A percentile compares a stretch with the other conserved stretches of the same genome.
These are phyloP conservation scores for Solanum infundibuliforme DNA, from an alignment of 257 asterid species.

Conservation along the genomic window DNA sequence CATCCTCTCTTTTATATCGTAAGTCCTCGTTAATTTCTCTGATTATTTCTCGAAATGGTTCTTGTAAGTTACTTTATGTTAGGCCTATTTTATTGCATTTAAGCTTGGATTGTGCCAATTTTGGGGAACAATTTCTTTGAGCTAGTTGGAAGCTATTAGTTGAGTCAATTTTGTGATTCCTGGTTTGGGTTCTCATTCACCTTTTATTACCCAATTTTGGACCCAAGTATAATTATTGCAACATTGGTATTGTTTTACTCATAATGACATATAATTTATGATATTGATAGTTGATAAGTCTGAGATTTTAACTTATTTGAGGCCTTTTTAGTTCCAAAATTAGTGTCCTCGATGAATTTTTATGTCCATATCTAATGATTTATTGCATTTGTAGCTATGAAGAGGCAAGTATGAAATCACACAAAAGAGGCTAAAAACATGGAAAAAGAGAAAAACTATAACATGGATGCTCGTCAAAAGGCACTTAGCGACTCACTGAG, in stretches of 20 bases:
- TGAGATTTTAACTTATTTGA: too few species aligned
- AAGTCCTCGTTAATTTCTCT: not conserved
- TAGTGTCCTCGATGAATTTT: too few species aligned
- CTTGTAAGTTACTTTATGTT: not conserved
- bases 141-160: not conserved
- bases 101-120: not conserved
- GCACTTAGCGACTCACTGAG: too few species aligned
- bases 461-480: too few species aligned
- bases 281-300: too few species aligned
- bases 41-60: not conserved
- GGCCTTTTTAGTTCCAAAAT: too few species aligned
- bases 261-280: not conserved
- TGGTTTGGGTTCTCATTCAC: not conserved
- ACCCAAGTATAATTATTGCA: not conserved
- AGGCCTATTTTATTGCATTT: not conserved
- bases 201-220: not conserved
- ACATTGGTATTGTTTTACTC: not conserved
- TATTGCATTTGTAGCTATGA: too few species aligned
- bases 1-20: not conserved
- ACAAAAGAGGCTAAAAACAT: too few species aligned
- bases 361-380: too few species aligned
- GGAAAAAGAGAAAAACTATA: too few species aligned
- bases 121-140: not conserved
- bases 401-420: too few species aligned
- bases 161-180: not conserved